Percentiles rank a stretch among this genome's conserved stretches.
These are phyloP conservation scores for Chaetoscypha palmicola DNA, from an alignment of 2,329 filamentous ascomycete genomes.

Conservation along the genomic window DNA sequence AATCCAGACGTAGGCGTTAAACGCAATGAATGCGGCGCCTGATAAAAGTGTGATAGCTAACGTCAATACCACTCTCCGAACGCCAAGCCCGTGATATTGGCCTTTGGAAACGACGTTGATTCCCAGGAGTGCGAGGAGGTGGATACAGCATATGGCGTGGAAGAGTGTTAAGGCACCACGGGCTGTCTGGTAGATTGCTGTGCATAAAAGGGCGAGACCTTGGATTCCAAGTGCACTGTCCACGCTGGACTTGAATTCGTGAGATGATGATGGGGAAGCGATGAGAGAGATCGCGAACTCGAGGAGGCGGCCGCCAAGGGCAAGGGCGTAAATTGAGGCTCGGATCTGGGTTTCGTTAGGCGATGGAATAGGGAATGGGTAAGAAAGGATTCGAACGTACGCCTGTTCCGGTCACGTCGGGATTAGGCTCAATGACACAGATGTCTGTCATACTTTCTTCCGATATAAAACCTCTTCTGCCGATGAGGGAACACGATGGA, in stretches of 20 bases:
- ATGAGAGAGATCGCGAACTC: neutral
- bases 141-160: slow-evolving; percentile 8
- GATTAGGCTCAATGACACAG: neutral
- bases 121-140: slow-evolving; percentile 19
- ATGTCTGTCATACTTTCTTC: neutral
- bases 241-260: neutral
- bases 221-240: neutral
- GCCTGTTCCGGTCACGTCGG: neutral
- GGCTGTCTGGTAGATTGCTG: slow-evolving; percentile 1
- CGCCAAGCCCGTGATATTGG: neutral
- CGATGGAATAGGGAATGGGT: neutral
- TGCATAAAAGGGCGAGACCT: neutral
- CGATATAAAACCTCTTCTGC: neutral
- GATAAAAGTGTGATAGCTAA: slow-evolving; percentile 3
- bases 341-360: neutral
- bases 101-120: slow-evolving; percentile 13
- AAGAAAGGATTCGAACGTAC: neutral
- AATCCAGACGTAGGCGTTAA: slow-evolving; percentile 15
- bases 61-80: neutral
- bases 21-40: slow-evolving; percentile 12
- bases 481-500: too few relatives aligned
- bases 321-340: neutral
- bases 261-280: neutral
- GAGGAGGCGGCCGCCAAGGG: neutral
- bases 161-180: neutral